Conservation (phyloP, 352 stramenopile species). For the Pelagophyceae sp. region DNA sequence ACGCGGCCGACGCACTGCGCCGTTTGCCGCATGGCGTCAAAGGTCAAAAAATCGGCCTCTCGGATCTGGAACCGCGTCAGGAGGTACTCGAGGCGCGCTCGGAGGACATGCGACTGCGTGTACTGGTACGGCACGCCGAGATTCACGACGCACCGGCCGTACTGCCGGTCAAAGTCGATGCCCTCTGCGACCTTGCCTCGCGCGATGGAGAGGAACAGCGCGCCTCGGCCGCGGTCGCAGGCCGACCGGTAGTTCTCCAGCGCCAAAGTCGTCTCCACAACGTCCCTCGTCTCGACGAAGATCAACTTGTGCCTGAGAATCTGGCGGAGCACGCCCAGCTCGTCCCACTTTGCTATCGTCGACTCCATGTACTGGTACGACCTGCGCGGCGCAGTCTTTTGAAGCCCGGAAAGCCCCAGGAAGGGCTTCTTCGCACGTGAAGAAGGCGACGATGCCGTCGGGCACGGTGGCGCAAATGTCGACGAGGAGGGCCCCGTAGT, state of each 20-base stretch:
- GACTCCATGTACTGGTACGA: conserved; percentile 99
- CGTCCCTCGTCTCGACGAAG: conserved; percentile 99
- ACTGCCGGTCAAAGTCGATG: conserved; percentile 99
- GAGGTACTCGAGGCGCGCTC: conserved; percentile 90
- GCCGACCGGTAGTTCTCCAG: conserved; percentile 97
- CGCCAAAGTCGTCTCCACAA: conserved; percentile 95
- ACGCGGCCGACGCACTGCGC: conserved; percentile 92
- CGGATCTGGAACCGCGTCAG: conserved; percentile 69
- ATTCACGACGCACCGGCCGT: conserved; percentile 91
- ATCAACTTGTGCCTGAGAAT: conserved; percentile 92
- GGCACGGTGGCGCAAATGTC: conserved; percentile 84
- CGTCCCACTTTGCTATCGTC: conserved; percentile 93
- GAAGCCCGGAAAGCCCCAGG: no score
- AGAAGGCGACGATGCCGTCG: conserved; percentile 98
- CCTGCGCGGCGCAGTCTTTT: no score
- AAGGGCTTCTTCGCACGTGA: no score
- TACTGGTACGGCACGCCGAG: conserved; percentile 99
- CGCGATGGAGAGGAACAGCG: conserved; percentile 95
- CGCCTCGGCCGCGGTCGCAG: conserved; percentile 87
- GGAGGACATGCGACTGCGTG: conserved; percentile 79
- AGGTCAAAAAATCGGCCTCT: conserved; percentile 89
- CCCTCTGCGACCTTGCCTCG: conserved; percentile 97
- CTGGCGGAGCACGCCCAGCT: conserved; percentile 76
- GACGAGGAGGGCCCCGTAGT: conserved; percentile 87
- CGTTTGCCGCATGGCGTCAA: conserved; percentile 93